Evolutionary conservation across 2,329 filamentous ascomycete species (phyloP).

Genomic region (Neoascochyta sp.): DNA sequence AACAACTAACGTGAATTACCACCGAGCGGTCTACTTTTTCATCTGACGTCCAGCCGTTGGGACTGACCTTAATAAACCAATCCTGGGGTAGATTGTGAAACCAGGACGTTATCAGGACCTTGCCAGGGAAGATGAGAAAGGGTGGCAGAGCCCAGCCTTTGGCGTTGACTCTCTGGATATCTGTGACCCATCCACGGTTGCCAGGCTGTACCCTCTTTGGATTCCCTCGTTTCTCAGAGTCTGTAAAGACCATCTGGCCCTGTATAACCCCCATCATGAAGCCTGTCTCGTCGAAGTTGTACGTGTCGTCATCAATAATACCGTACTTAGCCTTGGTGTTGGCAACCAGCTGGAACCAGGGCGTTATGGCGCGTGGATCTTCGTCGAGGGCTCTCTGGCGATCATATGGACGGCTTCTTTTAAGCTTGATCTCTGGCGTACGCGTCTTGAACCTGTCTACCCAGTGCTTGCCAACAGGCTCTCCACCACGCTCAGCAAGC

Average conservation of each 20-base stretch:
- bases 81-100: constrained; percentile 16
- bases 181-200: constrained; percentile 7
- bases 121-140: constrained; percentile 8
- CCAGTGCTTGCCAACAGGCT: constrained; percentile 2
- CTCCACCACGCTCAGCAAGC: constrained; percentile 1
- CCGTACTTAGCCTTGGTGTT: background rate
- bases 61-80: constrained; percentile 24
- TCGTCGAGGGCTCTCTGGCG: background rate
- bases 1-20: no score
- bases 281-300: constrained; percentile 1
- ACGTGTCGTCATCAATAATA: background rate
- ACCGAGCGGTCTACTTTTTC: no score
- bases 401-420: constrained; percentile 7
- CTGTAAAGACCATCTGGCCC: background rate
- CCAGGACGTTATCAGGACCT: constrained; percentile 1
- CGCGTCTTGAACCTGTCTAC: constrained; percentile 6
- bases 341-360: background rate
- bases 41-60: constrained; percentile 36
- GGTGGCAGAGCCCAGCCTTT: constrained; percentile 3
- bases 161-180: constrained; percentile 7
- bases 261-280: background rate
- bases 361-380: background rate
- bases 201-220: constrained; percentile 6
- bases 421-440: constrained; percentile 5
- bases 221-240: background rate